Conservation (phyloP, 179 eudicot genomes). For the Spergularia azorica region DNA sequence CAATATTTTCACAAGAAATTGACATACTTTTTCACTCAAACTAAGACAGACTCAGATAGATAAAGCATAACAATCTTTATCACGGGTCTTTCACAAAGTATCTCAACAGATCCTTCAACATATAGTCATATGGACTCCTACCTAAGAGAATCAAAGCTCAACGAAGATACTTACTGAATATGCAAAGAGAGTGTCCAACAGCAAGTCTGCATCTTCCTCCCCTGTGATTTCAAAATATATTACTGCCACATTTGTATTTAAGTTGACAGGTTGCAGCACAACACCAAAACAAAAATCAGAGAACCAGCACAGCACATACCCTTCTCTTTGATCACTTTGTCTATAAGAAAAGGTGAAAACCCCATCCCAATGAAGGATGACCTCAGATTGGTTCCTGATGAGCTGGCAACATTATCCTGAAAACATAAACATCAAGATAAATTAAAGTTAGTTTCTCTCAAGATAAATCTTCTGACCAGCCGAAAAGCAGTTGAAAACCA, state of each 20-base stretch:
- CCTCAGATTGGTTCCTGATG: constrained; percentile 74
- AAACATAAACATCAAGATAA: constrained; percentile 13
- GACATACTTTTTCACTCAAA: not conserved
- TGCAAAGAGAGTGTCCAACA: constrained; percentile 77
- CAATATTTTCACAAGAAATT: not conserved
- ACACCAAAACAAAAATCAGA: not conserved
- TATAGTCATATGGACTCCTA: not conserved
- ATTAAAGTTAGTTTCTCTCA: not conserved
- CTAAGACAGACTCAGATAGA: not conserved
- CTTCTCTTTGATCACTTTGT: constrained; percentile 58
- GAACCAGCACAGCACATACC: constrained; percentile 8
- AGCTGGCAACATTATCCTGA: constrained; percentile 79
- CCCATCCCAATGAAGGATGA: constrained; percentile 88
- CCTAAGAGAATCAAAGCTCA: not conserved
- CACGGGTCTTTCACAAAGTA: not conserved
- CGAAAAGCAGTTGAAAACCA: not conserved
- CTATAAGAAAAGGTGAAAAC: constrained; percentile 66
- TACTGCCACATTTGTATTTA: not conserved
- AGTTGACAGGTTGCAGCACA: not conserved
- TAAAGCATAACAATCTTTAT: not conserved
- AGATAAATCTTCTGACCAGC: not conserved
- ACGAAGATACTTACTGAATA: constrained; percentile 63
- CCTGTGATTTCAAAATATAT: constrained; percentile 46
- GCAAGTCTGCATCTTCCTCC: constrained; percentile 61
- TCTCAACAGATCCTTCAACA: not conserved